Base-by-base conservation (phyloP, 2,329 filamentous ascomycete genomes). In the Claviceps sp. region DNA sequence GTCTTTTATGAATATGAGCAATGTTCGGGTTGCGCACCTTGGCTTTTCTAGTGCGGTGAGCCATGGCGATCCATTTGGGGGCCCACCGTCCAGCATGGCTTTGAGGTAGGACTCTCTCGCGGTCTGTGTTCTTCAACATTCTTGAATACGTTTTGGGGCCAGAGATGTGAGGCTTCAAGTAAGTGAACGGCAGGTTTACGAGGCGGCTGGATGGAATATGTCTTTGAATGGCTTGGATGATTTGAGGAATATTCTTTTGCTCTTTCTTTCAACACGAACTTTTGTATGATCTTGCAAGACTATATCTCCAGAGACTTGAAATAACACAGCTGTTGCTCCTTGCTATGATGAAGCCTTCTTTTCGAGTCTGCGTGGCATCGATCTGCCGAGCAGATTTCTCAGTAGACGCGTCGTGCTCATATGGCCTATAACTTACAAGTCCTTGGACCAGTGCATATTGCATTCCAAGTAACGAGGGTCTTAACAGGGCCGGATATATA, bases 201-300 rank as follows among this genome's bases (percentile, higher is more conserved):
- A 19, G 30, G 10, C n/a, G 42, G 43, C 37, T 47, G 51, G 24
- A 19, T 42, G n/a, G 47, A 34, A 34, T 34, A 34, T 34, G 47
- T 48, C n/a, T 19, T 34, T 38, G 24, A 46, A 42, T 53, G 30
- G 30, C 10, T 34, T 45, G 52, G 45, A 51, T 48, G 52, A 40
- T 30, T 22, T 39, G 19, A 16, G 44, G 40, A 10, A 42, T 44
- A 14, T 22, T 13, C 6, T 22, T 43, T 24, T 24, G 11, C 14
- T 44, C 16, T 44, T 43, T 43, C 14, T 14, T 44, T 44, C 5
- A 47, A 48, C 47, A 50, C 34, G 47, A 42, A 50, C 48, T 48
- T 56, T 56, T 56, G 55, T 56, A 55, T 55, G 51, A 56, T 55
- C 47, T 52, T 19, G 34, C n/a, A 46, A 44, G 42, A 47, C 46